Base-by-base conservation (phyloP, 1,139 yeast genomes). In the Geotrichum siamense region DNA sequence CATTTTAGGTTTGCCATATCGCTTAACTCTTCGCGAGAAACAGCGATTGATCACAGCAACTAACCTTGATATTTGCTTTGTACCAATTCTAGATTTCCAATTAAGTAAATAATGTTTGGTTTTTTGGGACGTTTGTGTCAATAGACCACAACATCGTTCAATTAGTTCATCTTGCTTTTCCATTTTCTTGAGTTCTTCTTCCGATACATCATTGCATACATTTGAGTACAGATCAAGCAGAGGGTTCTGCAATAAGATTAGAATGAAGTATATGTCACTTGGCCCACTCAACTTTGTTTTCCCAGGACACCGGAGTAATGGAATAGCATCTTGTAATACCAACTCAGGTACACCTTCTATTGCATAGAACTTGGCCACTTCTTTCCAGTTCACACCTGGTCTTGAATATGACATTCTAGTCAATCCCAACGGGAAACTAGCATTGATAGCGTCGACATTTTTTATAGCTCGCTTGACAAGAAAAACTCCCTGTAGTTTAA, bases 131-230 rank as follows among this genome's bases (percentile, higher is more conserved):
- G 73, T 55, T 51, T 77, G 72, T 1, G 91, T 70, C 40, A 85
- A 53, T 3, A 81, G 65, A 0, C 95, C 94, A 30, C 84, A 64
- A 3, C 76, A 64, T 39, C 89, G 67, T 55, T 80, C 82, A 21
- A 79, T 22, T 4, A 33, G 17, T 20, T 33, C 37, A 21, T 21
- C 21, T 21, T 22, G 13, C 19, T 33, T 33, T 8, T 12, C 32
- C 13, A 8, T 15, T 28, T 6, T 8, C 8, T 8, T 28, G 6
- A 23, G 10, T 10, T 23, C 26, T 10, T 23, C 26, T 23, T 23
- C 26, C 6, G 6, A 8, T 10, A 23, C 6, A 16, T 30, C 42
- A 17, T 49, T 37, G 5, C 4, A 17, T 17, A 23, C 9, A 4
- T 20, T 26, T 4, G 10, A 10, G 5, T 5, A 8, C 12, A 5